Percentiles rank a stretch among this genome's conserved stretches.
Evolutionary conservation across 2,329 filamentous ascomycete species (phyloP).

Genomic region (Ampelomyces quisqualis): DNA sequence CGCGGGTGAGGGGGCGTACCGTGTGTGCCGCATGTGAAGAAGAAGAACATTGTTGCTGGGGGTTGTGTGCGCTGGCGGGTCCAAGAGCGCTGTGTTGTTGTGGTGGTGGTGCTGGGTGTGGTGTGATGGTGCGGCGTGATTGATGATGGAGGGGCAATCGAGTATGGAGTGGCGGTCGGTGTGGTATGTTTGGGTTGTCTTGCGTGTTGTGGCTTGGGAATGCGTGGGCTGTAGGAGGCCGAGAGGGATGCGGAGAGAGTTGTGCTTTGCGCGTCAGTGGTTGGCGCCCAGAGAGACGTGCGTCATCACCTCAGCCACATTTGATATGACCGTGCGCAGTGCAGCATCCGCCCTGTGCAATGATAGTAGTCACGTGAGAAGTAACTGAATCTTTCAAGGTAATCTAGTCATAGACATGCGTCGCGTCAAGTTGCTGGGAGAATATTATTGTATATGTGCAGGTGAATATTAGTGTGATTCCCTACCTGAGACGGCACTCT

Average conservation of each 20-base stretch:
- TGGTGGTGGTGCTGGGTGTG: neutral
- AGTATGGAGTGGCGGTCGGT: neutral
- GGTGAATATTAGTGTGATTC: neutral
- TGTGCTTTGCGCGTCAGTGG: slow-evolving; percentile 1
- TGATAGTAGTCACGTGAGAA: neutral
- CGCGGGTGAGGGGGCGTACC: slow-evolving; percentile 45
- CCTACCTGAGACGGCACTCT: neutral
- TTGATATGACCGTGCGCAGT: neutral
- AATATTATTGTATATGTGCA: neutral
- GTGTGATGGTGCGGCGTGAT: neutral
- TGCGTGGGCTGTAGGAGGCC: neutral
- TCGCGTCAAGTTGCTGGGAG: too few relatives aligned
- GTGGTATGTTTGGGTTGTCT: neutral
- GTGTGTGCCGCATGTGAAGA: slow-evolving; percentile 55
- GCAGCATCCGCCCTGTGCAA: too few relatives aligned
- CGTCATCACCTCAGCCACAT: slow-evolving; percentile 6
- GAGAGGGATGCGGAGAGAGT: slow-evolving; percentile 1
- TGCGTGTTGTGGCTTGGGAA: neutral
- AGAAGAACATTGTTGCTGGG: slow-evolving; percentile 46
- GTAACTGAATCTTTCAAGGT: neutral
- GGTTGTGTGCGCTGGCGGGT: neutral
- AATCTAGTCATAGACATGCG: too few relatives aligned
- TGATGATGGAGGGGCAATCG: neutral
- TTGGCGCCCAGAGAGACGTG: slow-evolving; percentile 6
- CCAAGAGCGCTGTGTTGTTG: neutral